Base-by-base conservation (phyloP, 176 grass and related monocot genomes). In the Miscanthus lutarioriparius region DNA sequence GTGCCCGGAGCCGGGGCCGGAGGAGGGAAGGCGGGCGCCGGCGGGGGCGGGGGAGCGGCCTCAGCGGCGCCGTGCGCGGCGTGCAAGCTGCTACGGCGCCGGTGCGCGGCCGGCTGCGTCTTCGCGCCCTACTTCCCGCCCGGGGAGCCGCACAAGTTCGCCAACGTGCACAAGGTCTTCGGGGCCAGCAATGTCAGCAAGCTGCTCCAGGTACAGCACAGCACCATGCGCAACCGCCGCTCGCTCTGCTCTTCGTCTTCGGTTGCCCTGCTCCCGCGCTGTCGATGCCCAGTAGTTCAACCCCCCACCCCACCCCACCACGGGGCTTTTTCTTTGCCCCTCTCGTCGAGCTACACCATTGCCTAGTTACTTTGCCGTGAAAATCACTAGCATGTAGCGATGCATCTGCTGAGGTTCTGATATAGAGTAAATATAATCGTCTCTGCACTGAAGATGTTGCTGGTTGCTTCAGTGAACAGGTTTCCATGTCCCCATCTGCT, bases 161-260 rank as follows among this genome's bases (percentile, higher is more conserved):
- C 89, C 79, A 88, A 85, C 59, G 91, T 97, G 72, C 94, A 97
- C 83, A 94, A 90, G 87, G 89, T 97, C 58, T 94, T 97, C 79
- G 94, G 94, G 22, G 94, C 94, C 64, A 97, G 94, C 85, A 97
- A 97, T 88, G 90, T 97, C 82, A 97, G 94, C 94, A 97, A 97
- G 85, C 91, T 97, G 45, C 87, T 97, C 78, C 94, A 97, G 94
- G 94, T 94, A 49, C 14, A 23, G 11, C 43, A 49, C 14, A 23
- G 11, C 43, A 2, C 43, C 43, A 4, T 45, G 43, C 45, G 14
- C 45, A 4, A 15, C 40, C 40, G 40, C 47, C 47, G 47, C 4
- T 48, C 45, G 45, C 47, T 16, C 47, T 49, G 15, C 47, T 15
- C 43, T 12, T 48, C 45, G 15, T 48, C 45, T 16, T 48, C 45